Evolutionary conservation across 805 yeast genomes (phyloP), one percentile per base, ranked within the genome.

Genomic region (Jamesozyma hellenica): DNA sequence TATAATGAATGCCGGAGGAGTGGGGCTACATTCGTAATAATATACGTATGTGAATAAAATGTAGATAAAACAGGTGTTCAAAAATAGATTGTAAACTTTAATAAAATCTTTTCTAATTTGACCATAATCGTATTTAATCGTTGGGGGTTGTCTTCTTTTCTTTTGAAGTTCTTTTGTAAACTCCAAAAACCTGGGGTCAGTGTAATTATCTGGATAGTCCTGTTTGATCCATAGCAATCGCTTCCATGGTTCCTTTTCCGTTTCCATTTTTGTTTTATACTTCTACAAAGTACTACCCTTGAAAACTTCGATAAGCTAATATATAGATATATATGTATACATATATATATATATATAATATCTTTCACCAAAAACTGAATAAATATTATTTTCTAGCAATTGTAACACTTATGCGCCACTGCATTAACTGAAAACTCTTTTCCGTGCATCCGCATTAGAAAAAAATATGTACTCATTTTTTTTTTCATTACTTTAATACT

Each of bases 161-260:
- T 30, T 26, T 39, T 41, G 41, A 30, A 52, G 45, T n/a, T 39
- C 40, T n/a, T 43, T 39, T 13, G 49, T 35, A 18, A 44, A 47
- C 14, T 47, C 31, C n/a, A 88, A 66, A 55, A 90, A 90, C 3
- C 87, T 72, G 2, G 65, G 62, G 55, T 87, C 94, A 1, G 95
- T 90, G 61, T 84, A 85, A 60, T 88, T 92, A 58, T 90, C 98
- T 0, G 95, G 94, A 53, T 78, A 88, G 12, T 82, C 82, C 56
- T 88, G 96, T 42, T 74, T 71, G 27, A 82, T 72, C 80, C 95
- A 92, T 11, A 90, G 70, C 29, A 87, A 72, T 52, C 92, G 82
- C 52, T 80, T 72, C 97, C 97, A 88, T 17, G 77, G 76, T 28
- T 26, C 31, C 11, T 28, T 56, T 28, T n/a, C 30, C 34, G 23